Percentiles rank a stretch among this genome's conserved stretches.
Conservation (phyloP, 2,329 filamentous ascomycete genomes). For the Biscogniauxia mediterranea region DNA sequence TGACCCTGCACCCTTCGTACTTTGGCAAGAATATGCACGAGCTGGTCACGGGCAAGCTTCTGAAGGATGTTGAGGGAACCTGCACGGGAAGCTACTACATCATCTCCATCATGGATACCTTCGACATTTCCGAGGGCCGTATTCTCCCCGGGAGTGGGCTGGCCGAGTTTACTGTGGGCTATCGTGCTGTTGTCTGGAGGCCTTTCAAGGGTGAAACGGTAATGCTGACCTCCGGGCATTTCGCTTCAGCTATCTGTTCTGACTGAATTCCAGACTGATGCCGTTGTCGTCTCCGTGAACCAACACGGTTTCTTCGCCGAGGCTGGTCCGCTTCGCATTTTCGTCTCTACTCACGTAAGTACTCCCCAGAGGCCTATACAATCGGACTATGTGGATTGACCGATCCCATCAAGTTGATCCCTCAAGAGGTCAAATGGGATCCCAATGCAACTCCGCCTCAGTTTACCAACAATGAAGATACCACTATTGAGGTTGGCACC, state of each 20-base stretch:
- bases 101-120: constrained; percentile 95
- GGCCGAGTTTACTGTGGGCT: constrained; percentile 92
- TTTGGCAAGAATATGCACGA: constrained; percentile 93
- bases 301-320: constrained; percentile 88
- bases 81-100: constrained; percentile 97
- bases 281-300: constrained; percentile 87
- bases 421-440: constrained; percentile 88
- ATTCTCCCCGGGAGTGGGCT: constrained; percentile 89
- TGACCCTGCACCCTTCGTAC: constrained; percentile 94
- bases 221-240: constrained; percentile 39
- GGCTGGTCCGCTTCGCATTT: constrained; percentile 74
- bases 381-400: constrained; percentile 21
- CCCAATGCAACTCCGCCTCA: constrained; percentile 95
- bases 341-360: constrained; percentile 76
- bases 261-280: constrained; percentile 70
- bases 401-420: constrained; percentile 68
- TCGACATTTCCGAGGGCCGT: constrained; percentile 89
- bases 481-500: constrained; percentile 89
- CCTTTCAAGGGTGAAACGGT: constrained; percentile 98
- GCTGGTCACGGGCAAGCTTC: constrained; percentile 82
- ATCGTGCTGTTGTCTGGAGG: constrained; percentile 94
- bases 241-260: constrained; percentile 20
- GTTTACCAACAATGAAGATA: constrained; percentile 92
- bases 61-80: constrained; percentile 91
- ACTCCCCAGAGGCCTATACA: constrained; percentile 3